These are phyloP conservation scores for Colletotrichum karsti DNA, from an alignment of 2,329 filamentous ascomycete genomes.

Conservation along the genomic window DNA sequence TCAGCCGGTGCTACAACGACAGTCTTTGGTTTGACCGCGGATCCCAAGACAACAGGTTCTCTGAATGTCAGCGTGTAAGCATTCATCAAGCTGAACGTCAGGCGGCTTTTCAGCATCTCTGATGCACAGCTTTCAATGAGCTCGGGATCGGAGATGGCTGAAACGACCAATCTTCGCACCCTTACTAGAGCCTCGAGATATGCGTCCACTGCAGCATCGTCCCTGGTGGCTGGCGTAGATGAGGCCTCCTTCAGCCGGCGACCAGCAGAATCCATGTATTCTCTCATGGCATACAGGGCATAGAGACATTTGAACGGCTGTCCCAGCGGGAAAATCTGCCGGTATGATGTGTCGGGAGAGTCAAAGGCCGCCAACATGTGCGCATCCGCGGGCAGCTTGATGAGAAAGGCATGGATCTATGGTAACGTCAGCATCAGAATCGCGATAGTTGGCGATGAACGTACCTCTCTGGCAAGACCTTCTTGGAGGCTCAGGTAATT, in stretches of 20 bases:
- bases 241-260: slow-evolving; percentile 39
- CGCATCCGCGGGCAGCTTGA: slow-evolving; percentile 74
- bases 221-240: neutral
- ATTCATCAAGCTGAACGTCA: slow-evolving; percentile 64
- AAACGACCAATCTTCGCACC: slow-evolving; percentile 64
- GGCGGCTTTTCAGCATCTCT: slow-evolving; percentile 53
- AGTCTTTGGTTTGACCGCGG: slow-evolving; percentile 21
- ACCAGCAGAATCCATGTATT: slow-evolving; percentile 60
- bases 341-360: slow-evolving; percentile 58
- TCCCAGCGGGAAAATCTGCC: slow-evolving; percentile 72
- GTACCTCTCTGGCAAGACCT: slow-evolving; percentile 71
- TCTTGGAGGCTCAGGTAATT: slow-evolving; percentile 80
- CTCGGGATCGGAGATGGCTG: slow-evolving; percentile 37
- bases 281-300: slow-evolving; percentile 71
- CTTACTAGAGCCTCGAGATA: slow-evolving; percentile 48
- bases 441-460: slow-evolving; percentile 11
- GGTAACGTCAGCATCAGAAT: slow-evolving; percentile 30
- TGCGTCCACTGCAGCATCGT: slow-evolving; percentile 33
- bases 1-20: slow-evolving; percentile 31
- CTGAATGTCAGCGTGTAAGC: slow-evolving; percentile 63
- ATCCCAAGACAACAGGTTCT: slow-evolving; percentile 32
- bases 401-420: slow-evolving; percentile 75
- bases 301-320: slow-evolving; percentile 80
- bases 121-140: slow-evolving; percentile 34
- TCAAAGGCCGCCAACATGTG: slow-evolving; percentile 68